Evolutionary conservation across 2,329 filamentous ascomycete species (phyloP), one percentile per base, ranked within the genome.

Genomic region (Sclerotinia glacialis): DNA sequence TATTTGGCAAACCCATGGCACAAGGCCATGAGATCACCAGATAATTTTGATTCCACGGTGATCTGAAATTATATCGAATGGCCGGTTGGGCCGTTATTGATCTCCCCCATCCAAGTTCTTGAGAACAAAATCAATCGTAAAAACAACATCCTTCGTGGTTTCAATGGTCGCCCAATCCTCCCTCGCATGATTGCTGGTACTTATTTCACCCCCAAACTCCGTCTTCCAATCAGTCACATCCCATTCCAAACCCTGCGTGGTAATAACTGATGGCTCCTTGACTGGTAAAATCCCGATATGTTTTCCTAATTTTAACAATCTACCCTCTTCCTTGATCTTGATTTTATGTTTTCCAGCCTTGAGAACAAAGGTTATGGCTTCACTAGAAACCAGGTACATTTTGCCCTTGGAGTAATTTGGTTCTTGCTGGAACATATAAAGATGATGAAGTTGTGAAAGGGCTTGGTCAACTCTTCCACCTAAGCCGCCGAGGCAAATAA

Each of bases 381-480:
- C 87, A 68, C 90, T 89, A 1, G 92, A 93, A 55, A 97, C 83
- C 11, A 99, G 84, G 78, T 89, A 97, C 70, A 98, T 78, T 34
- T 84, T 80, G 6, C 88, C 87, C 14, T 79, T 72, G 67, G 85
- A 84, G 31, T 74, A 74, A 14, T 74, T 76, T 0, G 82, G 79
- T 54, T 84, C 79, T 14, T 77, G 72, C 74, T 89, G 86, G 76
- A 85, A 87, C 59, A 85, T 78, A 72, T 86, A 93, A 55, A 98
- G 83, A 76, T 97, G 91, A 76, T 97, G 92, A 63, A 99, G 83
- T 73, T 96, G 88, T 67, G 92, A 93, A 58, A 99, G 83, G 1
- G 90, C 94, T 77, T 99, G 95, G 78, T 99, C 95, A 21, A 98
- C 90, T 40, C 95, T 88, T 8, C 95, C 95, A 53, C 92, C 92